Base-by-base conservation (phyloP, 164 flowering plant species). In the Vitis rupestris region DNA sequence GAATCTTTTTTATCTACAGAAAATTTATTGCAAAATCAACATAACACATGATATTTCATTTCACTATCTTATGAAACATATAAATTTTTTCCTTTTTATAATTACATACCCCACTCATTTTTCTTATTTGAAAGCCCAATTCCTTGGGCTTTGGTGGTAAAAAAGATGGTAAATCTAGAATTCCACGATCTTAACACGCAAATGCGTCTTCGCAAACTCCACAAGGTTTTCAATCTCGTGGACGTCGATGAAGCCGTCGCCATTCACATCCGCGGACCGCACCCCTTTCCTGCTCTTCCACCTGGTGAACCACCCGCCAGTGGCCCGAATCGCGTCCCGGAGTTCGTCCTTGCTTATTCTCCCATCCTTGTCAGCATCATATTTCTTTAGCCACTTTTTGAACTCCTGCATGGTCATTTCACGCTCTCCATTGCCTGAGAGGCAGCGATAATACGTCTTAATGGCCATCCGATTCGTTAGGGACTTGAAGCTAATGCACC, bases 311-410 rank as follows among this genome's bases (percentile, higher is more conserved):
- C 78, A 66, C 15, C 69, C 70, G 29, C 74, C 74, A 16, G 64
- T 66, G 19, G 16, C 49, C 9, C 30, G 47, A 15, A 61, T 50
- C n/a, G 68, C 74, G 4, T 70, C 71, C 37, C 48, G 59, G 10
- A 76, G 61, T 54, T 71, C 79, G 4, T 76, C 72, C 31, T 37
- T 71, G 74, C 74, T 74, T 23, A 80, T 77, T 23, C 52, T 52
- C 1, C 83, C 80, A 15, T 80, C 83, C 23, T 63, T 68, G 62
- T 80, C 69, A 3, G 47, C 56, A 48, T 76, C 80, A 44, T 74
- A 64, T 23, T 31, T 58, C 70, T 51, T 74, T 10, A 80, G 16
- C 80, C 78, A 77, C 13, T 12, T 30, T 71, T 72, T 74, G 65
- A 77, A 77, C 74, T 74, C 67, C 27, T 73, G 64, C 12, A 71